phyloP scores from a whole-genome alignment of 2,329 filamentous ascomycete species.

The Raffaelea deltoideospora region DNA sequence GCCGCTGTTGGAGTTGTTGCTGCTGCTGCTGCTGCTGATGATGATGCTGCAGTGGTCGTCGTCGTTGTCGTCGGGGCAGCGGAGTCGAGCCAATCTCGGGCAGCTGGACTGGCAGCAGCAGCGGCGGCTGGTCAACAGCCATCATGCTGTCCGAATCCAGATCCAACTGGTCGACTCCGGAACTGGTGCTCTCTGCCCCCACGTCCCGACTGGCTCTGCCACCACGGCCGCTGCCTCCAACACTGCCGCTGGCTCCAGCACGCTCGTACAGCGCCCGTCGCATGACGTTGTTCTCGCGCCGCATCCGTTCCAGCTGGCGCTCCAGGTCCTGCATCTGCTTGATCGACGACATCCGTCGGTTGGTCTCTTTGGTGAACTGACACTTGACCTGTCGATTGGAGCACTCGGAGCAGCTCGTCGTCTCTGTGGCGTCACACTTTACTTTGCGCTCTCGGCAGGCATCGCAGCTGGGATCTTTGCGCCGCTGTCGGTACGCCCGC shows the following conservation, averaged over 20 bases:
- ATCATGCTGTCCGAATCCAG: constrained; percentile 23
- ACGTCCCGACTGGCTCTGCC: too few relatives aligned
- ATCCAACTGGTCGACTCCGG: constrained; percentile 30
- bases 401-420: constrained; percentile 91
- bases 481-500: constrained; percentile 80
- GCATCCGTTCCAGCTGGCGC: constrained; percentile 70
- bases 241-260: constrained; percentile 18
- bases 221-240: constrained; percentile 17
- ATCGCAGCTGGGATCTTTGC: constrained; percentile 96
- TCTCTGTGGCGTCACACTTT: constrained; percentile 93
- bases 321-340: constrained; percentile 98
- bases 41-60: too few relatives aligned
- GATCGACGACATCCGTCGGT: constrained; percentile 95
- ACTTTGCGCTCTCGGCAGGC: constrained; percentile 79
- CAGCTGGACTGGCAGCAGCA: constrained; percentile 27
- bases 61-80: constrained; percentile 39
- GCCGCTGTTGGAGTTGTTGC: constrained; percentile 8
- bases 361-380: constrained; percentile 98
- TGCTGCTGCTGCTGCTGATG: constrained; percentile 17
- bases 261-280: constrained; percentile 45
- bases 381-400: constrained; percentile 93
- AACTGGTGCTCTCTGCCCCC: too few relatives aligned
- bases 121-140: background rate
- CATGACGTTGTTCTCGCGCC: constrained; percentile 63
- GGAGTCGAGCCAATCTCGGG: constrained; percentile 53